Conservation (phyloP, 805 yeast species). For the Hanseniaspora opuntiae region DNA sequence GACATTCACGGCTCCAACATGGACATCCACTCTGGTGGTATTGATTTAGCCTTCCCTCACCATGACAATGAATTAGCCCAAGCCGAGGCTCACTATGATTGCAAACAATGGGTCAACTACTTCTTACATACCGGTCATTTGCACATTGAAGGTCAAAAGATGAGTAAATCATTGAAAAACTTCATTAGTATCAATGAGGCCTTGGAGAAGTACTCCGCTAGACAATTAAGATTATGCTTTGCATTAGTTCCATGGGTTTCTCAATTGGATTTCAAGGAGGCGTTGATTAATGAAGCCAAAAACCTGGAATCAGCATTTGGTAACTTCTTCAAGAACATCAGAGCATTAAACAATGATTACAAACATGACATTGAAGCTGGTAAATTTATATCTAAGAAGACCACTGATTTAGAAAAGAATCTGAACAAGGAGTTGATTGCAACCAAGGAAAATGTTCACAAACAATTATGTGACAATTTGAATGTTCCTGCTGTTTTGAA, state of each 20-base stretch:
- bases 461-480: constrained; percentile 78
- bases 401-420: constrained; percentile 40
- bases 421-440: constrained; percentile 37
- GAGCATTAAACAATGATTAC: constrained; percentile 64
- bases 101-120: constrained; percentile 91
- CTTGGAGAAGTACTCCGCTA: constrained; percentile 48
- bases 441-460: constrained; percentile 50
- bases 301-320: constrained; percentile 59
- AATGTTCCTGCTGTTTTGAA: constrained; percentile 66
- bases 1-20: constrained; percentile 69
- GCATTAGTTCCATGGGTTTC: constrained; percentile 86
- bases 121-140: constrained; percentile 94
- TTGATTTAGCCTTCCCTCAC: constrained; percentile 95
- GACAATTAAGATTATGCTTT: constrained; percentile 84
- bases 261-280: constrained; percentile 81
- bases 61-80: constrained; percentile 98
- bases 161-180: constrained; percentile 90
- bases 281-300: constrained; percentile 61
- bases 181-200: constrained; percentile 93
- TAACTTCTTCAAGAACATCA: constrained; percentile 75
- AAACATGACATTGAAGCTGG: constrained; percentile 37
- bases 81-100: constrained; percentile 81
- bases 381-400: constrained; percentile 47
- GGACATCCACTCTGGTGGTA: constrained; percentile 95
- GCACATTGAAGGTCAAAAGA: constrained; percentile 96